Evolutionary conservation across 805 yeast species (phyloP).

Genomic region (Ogataea salicorniae): DNA sequence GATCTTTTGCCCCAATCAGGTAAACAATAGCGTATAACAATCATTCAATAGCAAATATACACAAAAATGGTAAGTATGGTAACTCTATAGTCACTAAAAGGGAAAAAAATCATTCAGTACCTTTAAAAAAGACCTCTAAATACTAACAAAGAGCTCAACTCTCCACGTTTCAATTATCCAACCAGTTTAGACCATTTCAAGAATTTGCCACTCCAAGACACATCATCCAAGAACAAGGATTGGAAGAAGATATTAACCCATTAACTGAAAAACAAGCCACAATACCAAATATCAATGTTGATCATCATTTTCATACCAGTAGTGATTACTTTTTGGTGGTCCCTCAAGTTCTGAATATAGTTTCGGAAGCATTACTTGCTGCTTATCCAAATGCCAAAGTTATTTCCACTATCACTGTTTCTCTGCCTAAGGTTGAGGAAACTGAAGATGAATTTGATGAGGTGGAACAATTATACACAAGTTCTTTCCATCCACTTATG

Average conservation of each 20-base stretch:
- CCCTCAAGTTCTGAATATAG: slow-evolving; percentile 27
- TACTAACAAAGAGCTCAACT: too few relatives aligned
- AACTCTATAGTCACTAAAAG: too few relatives aligned
- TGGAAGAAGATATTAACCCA: slow-evolving; percentile 18
- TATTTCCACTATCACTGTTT: slow-evolving; percentile 12
- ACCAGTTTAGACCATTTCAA: slow-evolving; percentile 44
- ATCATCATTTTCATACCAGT: slow-evolving; percentile 10
- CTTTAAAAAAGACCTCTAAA: too few relatives aligned
- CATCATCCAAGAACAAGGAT: slow-evolving; percentile 35
- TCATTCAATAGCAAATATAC: too few relatives aligned
- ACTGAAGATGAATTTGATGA: slow-evolving; percentile 35
- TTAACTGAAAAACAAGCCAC: slow-evolving; percentile 10
- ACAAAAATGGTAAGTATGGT: too few relatives aligned
- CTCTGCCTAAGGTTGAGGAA: slow-evolving; percentile 12
- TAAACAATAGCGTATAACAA: too few relatives aligned
- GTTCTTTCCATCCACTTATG: slow-evolving; percentile 21
- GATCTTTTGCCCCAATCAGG: too few relatives aligned
- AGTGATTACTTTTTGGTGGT: slow-evolving; percentile 26
- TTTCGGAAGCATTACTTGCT: slow-evolving; percentile 16
- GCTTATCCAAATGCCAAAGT: slow-evolving; percentile 5
- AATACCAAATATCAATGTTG: slow-evolving; percentile 28
- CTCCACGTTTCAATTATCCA: not conserved
- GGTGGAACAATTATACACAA: slow-evolving; percentile 42
- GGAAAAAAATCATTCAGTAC: too few relatives aligned
- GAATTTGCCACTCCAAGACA: slow-evolving; percentile 44